A percentile compares a stretch with the other conserved stretches of the same genome.
These are phyloP conservation scores for Neopestalotiopsis clavispora DNA, from an alignment of 2,329 filamentous ascomycete genomes.

Conservation along the genomic window DNA sequence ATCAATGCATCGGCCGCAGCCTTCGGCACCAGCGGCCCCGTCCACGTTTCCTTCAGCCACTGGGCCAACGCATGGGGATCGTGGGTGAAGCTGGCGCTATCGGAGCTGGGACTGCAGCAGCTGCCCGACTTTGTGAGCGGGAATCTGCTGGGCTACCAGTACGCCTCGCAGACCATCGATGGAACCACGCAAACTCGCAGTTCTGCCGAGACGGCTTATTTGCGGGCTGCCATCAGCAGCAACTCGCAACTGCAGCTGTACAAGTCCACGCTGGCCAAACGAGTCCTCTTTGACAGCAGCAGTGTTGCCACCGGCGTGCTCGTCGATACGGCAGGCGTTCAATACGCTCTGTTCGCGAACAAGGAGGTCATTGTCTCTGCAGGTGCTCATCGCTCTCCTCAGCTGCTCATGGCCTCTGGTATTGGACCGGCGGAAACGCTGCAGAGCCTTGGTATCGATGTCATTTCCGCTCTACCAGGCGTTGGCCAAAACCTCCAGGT, in stretches of 20 bases:
- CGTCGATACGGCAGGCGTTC: conserved; percentile 22
- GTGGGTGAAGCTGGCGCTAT: not conserved
- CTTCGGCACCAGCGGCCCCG: conserved; percentile 1
- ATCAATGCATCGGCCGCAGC: conserved; percentile 25
- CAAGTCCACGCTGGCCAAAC: not conserved
- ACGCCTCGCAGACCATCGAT: conserved; percentile 1
- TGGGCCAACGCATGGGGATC: not conserved
- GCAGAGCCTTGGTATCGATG: conserved; percentile 47
- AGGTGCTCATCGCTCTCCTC: conserved; percentile 19
- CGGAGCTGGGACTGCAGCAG: not conserved
- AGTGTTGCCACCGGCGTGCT: conserved; percentile 27
- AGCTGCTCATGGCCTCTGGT: conserved; percentile 20
- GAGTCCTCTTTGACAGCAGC: conserved; percentile 6
- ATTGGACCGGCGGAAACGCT: conserved; percentile 40
- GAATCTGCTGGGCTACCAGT: conserved; percentile 1
- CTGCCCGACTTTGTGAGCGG: not conserved
- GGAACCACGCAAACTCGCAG: not conserved
- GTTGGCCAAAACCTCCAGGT: conserved; percentile 68
- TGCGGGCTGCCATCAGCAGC: not conserved
- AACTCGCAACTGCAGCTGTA: not conserved
- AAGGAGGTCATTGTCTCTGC: conserved; percentile 40
- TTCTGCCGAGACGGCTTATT: not conserved
- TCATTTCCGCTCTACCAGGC: conserved; percentile 59
- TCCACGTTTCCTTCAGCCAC: not conserved
- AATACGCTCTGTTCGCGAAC: conserved; percentile 28